These are phyloP conservation scores for Lycium barbarum DNA, from an alignment of 257 asterid genomes.

Conservation along the genomic window DNA sequence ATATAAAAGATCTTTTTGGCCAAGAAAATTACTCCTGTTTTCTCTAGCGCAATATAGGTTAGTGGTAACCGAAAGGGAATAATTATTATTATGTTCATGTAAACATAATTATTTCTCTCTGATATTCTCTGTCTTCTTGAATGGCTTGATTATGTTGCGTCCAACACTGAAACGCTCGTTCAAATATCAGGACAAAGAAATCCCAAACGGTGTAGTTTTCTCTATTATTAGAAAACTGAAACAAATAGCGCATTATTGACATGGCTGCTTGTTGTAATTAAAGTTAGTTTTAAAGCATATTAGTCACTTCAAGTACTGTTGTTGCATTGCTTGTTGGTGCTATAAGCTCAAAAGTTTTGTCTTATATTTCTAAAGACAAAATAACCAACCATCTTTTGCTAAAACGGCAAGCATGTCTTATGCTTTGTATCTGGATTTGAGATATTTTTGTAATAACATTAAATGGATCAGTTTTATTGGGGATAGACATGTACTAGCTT, in stretches of 20 bases:
- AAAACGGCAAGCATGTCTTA: not conserved
- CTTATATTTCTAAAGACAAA: not conserved
- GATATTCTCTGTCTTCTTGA: not conserved
- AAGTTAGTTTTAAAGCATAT: not conserved
- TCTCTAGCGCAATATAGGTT: not conserved
- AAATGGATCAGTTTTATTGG: not conserved
- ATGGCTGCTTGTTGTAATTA: no score
- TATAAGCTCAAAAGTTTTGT: not conserved
- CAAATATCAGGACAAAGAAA: no score
- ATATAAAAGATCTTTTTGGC: not conserved
- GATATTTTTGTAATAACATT: not conserved
- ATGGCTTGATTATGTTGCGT: no score
- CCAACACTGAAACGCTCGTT: no score
- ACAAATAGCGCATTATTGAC: no score
- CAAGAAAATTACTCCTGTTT: not conserved
- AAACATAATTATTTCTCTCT: not conserved
- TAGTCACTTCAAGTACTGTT: not conserved
- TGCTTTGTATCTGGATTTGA: not conserved
- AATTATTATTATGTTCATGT: constrained; percentile 21
- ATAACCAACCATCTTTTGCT: not conserved
- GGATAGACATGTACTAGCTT: no score
- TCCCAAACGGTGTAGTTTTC: no score
- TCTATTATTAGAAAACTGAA: no score
- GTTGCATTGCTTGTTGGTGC: not conserved
- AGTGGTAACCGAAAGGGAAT: constrained; percentile 44